Percentiles rank a stretch among this genome's conserved stretches.
Conservation (phyloP, 495 filamentous ascomycete genomes). For the Penicillium ochrochloron region DNA sequence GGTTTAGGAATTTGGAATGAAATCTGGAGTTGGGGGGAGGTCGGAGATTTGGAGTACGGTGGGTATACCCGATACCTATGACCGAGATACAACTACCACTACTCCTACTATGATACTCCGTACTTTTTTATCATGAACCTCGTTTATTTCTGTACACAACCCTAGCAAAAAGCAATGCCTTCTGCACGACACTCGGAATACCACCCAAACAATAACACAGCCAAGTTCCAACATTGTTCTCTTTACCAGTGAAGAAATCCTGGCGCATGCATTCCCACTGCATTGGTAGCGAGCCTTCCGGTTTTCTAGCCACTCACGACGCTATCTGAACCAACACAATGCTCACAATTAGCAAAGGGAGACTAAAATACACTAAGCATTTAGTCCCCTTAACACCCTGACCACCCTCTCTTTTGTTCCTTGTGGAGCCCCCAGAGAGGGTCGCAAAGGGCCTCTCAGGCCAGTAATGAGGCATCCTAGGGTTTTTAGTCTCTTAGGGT, state of each 20-base stretch:
- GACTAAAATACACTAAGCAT: slow-evolving; percentile 15
- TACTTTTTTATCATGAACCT: background rate
- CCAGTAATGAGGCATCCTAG: background rate
- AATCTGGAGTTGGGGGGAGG: slow-evolving; percentile 8
- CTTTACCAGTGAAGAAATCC: background rate
- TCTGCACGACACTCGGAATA: background rate
- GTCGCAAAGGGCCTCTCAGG: background rate
- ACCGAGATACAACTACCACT: too few species aligned
- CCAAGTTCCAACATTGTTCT: background rate
- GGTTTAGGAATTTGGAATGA: slow-evolving; percentile 22
- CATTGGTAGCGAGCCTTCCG: slow-evolving; percentile 20
- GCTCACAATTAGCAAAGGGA: background rate
- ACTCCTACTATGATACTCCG: background rate
- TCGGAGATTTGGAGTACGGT: slow-evolving; percentile 8
- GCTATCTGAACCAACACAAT: slow-evolving; percentile 9
- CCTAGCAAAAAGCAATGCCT: background rate
- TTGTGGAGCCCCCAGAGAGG: background rate
- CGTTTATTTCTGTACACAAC: background rate
- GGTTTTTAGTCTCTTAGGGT: background rate
- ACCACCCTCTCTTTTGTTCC: slow-evolving; percentile 4
- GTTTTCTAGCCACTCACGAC: slow-evolving; percentile 7
- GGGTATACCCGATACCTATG: background rate
- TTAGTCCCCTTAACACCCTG: slow-evolving; percentile 10
- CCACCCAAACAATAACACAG: background rate
- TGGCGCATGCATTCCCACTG: slow-evolving; percentile 2